Evolutionary conservation across 768 basidiomycete species (phyloP).

Genomic region (Mrakia blollopis): DNA sequence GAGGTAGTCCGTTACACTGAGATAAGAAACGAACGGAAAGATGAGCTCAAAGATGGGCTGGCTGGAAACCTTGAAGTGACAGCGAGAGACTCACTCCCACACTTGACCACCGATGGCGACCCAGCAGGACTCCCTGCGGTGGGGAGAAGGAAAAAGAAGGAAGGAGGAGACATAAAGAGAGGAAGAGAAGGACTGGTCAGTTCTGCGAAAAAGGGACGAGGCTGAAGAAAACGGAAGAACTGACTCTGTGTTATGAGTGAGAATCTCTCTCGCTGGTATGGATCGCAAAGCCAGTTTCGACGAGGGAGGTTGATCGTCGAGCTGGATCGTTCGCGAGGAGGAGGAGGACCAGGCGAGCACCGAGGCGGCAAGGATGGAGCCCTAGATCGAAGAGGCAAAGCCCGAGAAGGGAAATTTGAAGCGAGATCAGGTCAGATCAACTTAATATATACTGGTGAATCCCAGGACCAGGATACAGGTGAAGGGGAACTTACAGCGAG

Average conservation of each 20-base stretch:
- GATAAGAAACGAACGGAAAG: background rate
- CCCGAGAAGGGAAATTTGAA: too few relatives aligned
- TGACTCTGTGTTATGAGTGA: background rate
- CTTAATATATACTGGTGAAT: too few relatives aligned
- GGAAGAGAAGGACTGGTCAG: too few relatives aligned
- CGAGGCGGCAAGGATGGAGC: background rate
- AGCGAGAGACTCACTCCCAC: background rate
- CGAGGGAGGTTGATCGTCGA: background rate
- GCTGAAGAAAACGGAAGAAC: too few relatives aligned
- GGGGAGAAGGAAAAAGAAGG: too few relatives aligned
- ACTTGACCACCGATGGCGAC: background rate
- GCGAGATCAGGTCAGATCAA: too few relatives aligned
- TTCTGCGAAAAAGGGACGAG: too few relatives aligned
- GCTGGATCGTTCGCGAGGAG: background rate
- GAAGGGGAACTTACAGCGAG: background rate
- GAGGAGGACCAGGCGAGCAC: background rate
- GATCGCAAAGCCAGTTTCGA: background rate
- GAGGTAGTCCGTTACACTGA: constrained; percentile 20
- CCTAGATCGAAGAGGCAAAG: background rate
- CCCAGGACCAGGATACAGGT: background rate
- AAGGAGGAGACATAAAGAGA: too few relatives aligned
- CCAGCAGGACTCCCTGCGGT: background rate
- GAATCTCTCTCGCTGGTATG: background rate
- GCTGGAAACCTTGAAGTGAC: background rate
- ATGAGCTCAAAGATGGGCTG: background rate